Evolutionary conservation across 2,329 filamentous ascomycete genomes (phyloP), one percentile per base, ranked within the genome.

Genomic region (Xylaria sp.): DNA sequence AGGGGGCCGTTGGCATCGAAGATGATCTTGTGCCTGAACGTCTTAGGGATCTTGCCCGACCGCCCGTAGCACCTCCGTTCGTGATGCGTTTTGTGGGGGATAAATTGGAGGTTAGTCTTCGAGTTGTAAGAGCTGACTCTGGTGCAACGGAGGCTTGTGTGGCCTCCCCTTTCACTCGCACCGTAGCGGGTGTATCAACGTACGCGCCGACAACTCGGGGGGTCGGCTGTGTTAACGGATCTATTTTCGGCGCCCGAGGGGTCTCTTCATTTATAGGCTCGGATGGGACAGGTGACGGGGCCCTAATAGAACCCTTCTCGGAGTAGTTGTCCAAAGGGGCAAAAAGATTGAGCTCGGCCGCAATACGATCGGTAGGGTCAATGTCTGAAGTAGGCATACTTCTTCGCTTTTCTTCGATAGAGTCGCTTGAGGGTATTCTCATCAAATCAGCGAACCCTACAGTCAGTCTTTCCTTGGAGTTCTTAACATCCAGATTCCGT

Each of bases 311-410:
- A 0, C 86, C 86, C 50, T 80, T 82, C 72, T 89, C 87, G 1
- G 87, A 89, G 48, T 86, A 81, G 67, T 84, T 86, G 36, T 88
- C 86, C 18, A 78, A 72, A 0, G 83, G 84, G 15, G 85, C 87
- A 75, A 89, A 89, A 9, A 89, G 80, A 57, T 82, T 84, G 78
- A 84, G 83, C 76, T 89, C 87, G 10, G 81, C 84, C 72, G 86
- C 83, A 59, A 89, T 87, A 52, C 86, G 84, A 71, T 86, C 86
- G 0, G 82, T 85, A 4, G 87, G 86, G 68, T 89, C 87, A 15
- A 78, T 74, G 63, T 88, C 86, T 0, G 86, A 87, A 66, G 82
- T 79, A 5, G 77, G 75, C 73, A 81, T 77, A 74, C 83, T 86
- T 41, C 81, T 81, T 63, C 81, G 79, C 76, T 86, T 87, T 71